Evolutionary conservation across 129 eudicot genomes (phyloP).

Genomic region (Tagetes erecta): DNA sequence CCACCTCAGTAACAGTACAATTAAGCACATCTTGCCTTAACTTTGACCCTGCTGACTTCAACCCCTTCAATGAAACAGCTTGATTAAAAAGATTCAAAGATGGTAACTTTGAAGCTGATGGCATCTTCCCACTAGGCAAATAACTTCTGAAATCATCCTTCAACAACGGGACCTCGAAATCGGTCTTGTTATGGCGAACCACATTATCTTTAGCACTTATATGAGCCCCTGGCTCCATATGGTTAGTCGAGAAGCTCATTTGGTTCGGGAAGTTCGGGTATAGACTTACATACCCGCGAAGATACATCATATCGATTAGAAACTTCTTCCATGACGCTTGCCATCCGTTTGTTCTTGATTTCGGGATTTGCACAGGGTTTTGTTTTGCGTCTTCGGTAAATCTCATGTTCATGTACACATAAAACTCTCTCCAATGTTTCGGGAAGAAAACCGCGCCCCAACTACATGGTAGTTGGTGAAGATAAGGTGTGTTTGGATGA

Average conservation of each 20-base stretch:
- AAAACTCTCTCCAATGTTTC: constrained; percentile 92
- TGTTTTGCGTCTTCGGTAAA: constrained; percentile 79
- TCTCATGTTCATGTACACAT: constrained; percentile 98
- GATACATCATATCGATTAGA: constrained; percentile 92
- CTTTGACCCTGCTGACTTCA: constrained; percentile 94
- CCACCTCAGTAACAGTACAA: constrained; percentile 62
- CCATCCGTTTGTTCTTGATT: constrained; percentile 94
- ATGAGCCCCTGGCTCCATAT: constrained; percentile 98
- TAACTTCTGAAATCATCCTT: constrained; percentile 65
- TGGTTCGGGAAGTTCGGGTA: constrained; percentile 94
- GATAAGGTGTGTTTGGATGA: constrained; percentile 97
- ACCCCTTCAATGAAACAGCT: constrained; percentile 76
- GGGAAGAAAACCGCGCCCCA: constrained; percentile 99
- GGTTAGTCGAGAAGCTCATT: constrained; percentile 91
- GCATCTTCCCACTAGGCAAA: constrained; percentile 84
- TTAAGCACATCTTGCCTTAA: constrained; percentile 81
- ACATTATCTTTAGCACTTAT: constrained; percentile 84
- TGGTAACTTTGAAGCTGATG: constrained; percentile 83
- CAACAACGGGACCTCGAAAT: constrained; percentile 93
- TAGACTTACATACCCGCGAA: constrained; percentile 83
- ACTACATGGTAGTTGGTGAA: constrained; percentile 91
- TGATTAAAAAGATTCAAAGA: constrained; percentile 83
- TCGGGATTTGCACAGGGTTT: constrained; percentile 94
- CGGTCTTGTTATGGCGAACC: constrained; percentile 72
- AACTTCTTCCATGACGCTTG: constrained; percentile 99